Evolutionary conservation across 129 eudicot genomes (phyloP).

Genomic region (Logfia minima): DNA sequence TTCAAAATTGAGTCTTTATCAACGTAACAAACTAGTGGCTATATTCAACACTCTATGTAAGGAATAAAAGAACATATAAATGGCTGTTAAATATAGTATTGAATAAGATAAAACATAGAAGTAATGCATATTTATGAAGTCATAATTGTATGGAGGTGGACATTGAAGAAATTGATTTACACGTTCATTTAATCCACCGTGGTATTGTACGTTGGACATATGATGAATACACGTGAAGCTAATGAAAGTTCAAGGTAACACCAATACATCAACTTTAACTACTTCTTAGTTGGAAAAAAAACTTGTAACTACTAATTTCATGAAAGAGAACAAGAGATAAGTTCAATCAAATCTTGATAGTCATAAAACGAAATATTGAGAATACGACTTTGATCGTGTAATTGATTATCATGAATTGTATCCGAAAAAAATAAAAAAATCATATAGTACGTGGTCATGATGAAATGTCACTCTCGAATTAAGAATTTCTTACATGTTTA

Average conservation of each 20-base stretch:
- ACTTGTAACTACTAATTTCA: too few relatives aligned
- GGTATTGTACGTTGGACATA: neutral
- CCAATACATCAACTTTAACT: neutral
- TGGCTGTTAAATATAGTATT: too few relatives aligned
- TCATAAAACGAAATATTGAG: neutral
- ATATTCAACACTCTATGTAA: too few relatives aligned
- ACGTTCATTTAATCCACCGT: neutral
- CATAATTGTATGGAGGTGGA: neutral
- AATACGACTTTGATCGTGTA: neutral
- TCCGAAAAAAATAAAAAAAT: neutral
- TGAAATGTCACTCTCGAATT: neutral
- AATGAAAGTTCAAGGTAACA: neutral
- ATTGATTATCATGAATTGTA: neutral
- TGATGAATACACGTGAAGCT: constrained; percentile 2
- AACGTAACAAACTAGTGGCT: too few relatives aligned
- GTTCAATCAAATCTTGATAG: neutral
- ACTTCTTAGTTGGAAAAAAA: neutral
- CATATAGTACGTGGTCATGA: neutral
- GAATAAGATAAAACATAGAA: too few relatives aligned
- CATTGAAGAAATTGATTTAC: too few relatives aligned
- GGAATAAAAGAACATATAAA: too few relatives aligned
- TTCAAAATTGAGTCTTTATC: too few relatives aligned
- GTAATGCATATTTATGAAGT: too few relatives aligned
- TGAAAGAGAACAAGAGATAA: neutral
- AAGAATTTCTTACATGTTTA: too few relatives aligned